Percentiles rank a stretch among this genome's conserved stretches.
Conservation (phyloP, 75 land plant species). For the Pinus tabuliformis region DNA sequence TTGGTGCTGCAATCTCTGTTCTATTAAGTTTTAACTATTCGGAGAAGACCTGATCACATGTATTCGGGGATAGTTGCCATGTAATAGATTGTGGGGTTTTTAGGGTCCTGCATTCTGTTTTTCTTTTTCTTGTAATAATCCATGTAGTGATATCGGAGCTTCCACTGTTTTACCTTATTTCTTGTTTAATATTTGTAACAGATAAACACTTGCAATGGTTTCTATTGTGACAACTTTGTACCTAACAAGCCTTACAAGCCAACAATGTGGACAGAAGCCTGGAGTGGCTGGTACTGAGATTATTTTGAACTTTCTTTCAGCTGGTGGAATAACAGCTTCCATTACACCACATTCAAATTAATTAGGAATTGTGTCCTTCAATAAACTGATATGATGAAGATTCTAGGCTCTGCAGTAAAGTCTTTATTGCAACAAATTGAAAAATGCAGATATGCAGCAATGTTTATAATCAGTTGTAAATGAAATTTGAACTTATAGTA, state of each 20-base stretch:
- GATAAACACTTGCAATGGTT: conserved; percentile 92
- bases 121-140: neutral
- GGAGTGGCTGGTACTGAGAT: conserved; percentile 74
- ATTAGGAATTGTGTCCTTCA: neutral
- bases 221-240: conserved; percentile 76
- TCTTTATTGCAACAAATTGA: too few relatives aligned
- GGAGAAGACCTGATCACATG: too few relatives aligned
- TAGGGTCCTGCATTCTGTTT: neutral
- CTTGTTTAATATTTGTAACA: conserved; percentile 15
- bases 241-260: conserved; percentile 79
- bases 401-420: too few relatives aligned
- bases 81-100: neutral
- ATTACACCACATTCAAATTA: too few relatives aligned
- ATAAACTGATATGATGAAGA: too few relatives aligned
- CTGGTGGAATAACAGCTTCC: too few relatives aligned
- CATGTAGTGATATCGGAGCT: neutral
- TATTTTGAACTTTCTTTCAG: too few relatives aligned
- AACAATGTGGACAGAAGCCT: conserved; percentile 87
- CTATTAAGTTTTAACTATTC: too few relatives aligned
- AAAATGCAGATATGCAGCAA: too few relatives aligned
- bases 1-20: too few relatives aligned
- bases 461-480: neutral
- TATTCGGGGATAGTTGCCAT: neutral
- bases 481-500: neutral
- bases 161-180: neutral